These are phyloP conservation scores for Hypoxylon perforatum DNA, from an alignment of 495 filamentous ascomycete genomes.

Conservation along the genomic window DNA sequence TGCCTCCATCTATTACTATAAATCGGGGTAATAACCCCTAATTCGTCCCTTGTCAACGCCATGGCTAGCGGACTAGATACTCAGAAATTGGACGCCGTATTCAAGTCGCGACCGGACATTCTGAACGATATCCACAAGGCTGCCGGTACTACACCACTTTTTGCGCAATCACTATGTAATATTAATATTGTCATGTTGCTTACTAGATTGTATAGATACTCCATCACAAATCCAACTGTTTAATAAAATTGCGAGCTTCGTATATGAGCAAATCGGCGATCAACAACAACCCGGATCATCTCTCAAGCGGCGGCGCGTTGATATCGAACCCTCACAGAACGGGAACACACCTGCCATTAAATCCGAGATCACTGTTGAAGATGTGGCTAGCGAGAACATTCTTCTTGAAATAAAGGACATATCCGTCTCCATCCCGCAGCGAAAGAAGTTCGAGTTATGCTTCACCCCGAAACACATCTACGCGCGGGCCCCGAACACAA, in stretches of 20 bases:
- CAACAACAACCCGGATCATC: slow-evolving; percentile 49
- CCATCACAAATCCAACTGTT: slow-evolving; percentile 60
- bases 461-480: slow-evolving; percentile 74
- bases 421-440: slow-evolving; percentile 80
- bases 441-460: slow-evolving; percentile 91
- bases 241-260: slow-evolving; percentile 63
- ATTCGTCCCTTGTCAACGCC: background rate
- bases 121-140: slow-evolving; percentile 55
- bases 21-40: background rate
- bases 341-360: slow-evolving; percentile 40
- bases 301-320: slow-evolving; percentile 62
- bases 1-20: background rate
- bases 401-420: slow-evolving; percentile 75
- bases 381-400: slow-evolving; percentile 58
- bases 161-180: background rate
- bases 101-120: slow-evolving; percentile 58
- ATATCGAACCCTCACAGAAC: slow-evolving; percentile 50
- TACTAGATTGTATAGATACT: slow-evolving; percentile 49
- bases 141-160: slow-evolving; percentile 50
- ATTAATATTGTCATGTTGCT: slow-evolving; percentile 29
- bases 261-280: slow-evolving; percentile 53
- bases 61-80: slow-evolving; percentile 57
- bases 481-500: slow-evolving; percentile 71
- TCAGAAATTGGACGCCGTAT: slow-evolving; percentile 55
- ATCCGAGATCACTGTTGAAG: slow-evolving; percentile 37